Evolutionary conservation across 2,329 filamentous ascomycete genomes (phyloP).

Genomic region (Colletotrichum lupini): DNA sequence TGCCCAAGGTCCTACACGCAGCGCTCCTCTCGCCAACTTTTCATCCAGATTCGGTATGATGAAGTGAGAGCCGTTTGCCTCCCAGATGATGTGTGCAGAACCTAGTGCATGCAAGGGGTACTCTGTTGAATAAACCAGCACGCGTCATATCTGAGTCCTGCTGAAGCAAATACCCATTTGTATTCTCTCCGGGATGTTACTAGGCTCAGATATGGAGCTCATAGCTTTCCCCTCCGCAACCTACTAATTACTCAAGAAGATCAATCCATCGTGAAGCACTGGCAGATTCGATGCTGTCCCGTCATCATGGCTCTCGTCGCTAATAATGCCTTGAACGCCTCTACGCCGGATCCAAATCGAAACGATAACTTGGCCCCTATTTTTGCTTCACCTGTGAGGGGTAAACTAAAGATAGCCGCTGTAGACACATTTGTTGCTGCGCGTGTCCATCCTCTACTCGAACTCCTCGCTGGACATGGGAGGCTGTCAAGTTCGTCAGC

Average conservation of each 20-base stretch:
- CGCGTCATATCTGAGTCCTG: not conserved
- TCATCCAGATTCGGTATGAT: constrained; percentile 81
- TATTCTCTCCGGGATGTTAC: constrained; percentile 9
- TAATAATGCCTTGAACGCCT: constrained; percentile 22
- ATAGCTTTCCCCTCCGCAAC: not conserved
- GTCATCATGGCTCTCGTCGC: constrained; percentile 8
- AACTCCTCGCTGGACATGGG: constrained; percentile 60
- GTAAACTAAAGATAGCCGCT: not conserved
- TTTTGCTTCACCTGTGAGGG: not conserved
- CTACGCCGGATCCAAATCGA: constrained; percentile 24
- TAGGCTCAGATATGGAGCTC: not conserved
- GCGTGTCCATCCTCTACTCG: constrained; percentile 43
- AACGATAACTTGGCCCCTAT: not conserved
- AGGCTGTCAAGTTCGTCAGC: constrained; percentile 43
- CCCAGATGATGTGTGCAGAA: not conserved
- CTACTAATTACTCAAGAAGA: not conserved
- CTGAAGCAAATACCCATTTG: constrained; percentile 6
- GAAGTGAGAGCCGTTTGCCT: constrained; percentile 45
- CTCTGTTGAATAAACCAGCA: not conserved
- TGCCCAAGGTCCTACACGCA: constrained; percentile 67
- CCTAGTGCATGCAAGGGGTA: not conserved
- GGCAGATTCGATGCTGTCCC: constrained; percentile 4
- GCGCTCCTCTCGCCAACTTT: constrained; percentile 75
- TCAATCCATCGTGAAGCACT: not conserved
- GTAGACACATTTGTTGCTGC: not conserved